Evolutionary conservation across 1,284 basidiomycete species (phyloP), one percentile per base, ranked within the genome.

Genomic region (Boletus nobilissimus): DNA sequence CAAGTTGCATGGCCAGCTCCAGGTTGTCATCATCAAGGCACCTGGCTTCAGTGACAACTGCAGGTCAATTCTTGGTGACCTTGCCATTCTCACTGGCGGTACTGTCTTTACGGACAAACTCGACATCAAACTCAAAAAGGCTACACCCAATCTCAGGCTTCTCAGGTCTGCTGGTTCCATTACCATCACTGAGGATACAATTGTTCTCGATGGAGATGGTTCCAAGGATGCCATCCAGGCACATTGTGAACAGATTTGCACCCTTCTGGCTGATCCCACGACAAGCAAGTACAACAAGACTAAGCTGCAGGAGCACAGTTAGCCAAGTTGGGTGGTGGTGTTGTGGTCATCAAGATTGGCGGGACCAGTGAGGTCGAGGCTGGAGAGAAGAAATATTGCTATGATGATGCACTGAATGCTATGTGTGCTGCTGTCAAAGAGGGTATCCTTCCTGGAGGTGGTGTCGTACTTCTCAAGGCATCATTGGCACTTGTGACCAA

Each of bases 11-110:
- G 97, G 97, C 73, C 97, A 99, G 87, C 93, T 99, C 81, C 94
- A 95, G 86, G 97, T 99, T 79, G 94, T 90, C 78, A 97, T 97
- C 72, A 94, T 99, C 89, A 99, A 99, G 90, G 97, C 98, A 26
- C 98, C 98, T 78, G 97, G 98, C 77, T 99, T 99, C 86, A 98
- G 98, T 86, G 98, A 99, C 90, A 99, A 99, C 94, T 94, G 98
- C 88, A 99, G 99, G 91, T 96, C 94, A 79, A 97, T 99, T 88
- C 95, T 99, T 72, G 98, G 98, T 77, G 98, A 99, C 86, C 91
- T 99, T 78, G 97, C 96, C 79, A 98, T 99, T 89, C 93, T 99
- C 82, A 99, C 97, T 24, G 98, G 98, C 76, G 97, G 97, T 81
- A 97, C 96, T 78, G 97, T 99, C 88, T 99, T 99, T 91, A 97